Conservation (phyloP, 1,284 basidiomycete genomes). For the Irpex sp. region DNA sequence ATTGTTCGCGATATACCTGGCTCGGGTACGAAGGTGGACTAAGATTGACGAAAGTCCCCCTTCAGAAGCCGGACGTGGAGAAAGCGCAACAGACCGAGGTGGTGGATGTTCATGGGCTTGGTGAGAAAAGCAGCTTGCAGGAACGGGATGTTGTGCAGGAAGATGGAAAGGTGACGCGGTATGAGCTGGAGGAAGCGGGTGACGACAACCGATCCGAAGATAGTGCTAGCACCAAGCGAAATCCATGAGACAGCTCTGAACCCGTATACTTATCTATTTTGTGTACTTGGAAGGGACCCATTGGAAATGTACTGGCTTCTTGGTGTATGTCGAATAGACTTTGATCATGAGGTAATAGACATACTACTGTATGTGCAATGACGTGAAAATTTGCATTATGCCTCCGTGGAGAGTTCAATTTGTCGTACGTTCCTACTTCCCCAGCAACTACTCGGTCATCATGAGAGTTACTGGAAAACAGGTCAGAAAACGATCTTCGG, state of each 20-base stretch:
- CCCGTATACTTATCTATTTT: no score
- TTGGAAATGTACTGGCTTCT: no score
- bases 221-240: neutral
- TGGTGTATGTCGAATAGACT: no score
- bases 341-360: no score
- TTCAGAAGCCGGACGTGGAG: neutral
- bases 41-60: slow-evolving; percentile 4
- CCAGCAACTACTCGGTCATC: no score
- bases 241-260: neutral
- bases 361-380: no score
- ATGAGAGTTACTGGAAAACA: no score
- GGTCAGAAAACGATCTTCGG: no score
- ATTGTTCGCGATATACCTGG: slow-evolving; percentile 12
- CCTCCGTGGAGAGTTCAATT: no score
- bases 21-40: slow-evolving; percentile 14
- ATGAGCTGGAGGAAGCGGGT: neutral
- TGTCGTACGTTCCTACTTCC: no score
- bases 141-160: neutral
- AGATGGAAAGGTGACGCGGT: neutral
- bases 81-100: neutral
- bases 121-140: neutral
- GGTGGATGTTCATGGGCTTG: neutral
- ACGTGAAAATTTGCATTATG: no score
- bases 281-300: no score
- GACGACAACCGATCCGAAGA: neutral